phyloP scores from a whole-genome alignment of 73 alveolate species.

The Diophrys appendiculata region DNA sequence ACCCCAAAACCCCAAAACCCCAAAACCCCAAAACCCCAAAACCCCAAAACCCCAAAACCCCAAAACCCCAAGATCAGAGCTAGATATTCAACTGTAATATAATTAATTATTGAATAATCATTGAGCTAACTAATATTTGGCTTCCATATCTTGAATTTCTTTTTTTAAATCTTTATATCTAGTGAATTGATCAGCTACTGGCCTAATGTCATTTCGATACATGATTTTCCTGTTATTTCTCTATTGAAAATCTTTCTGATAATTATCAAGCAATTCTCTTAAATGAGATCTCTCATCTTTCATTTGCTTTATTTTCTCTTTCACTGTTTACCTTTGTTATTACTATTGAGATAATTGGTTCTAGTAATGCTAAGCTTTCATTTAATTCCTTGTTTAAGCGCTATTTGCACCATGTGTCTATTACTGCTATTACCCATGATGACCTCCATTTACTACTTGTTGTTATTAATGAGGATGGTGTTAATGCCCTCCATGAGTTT shows the following conservation, averaged over 20 bases:
- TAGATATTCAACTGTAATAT: background rate
- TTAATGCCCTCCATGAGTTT: no score
- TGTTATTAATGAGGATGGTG: no score
- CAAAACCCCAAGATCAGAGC: no score
- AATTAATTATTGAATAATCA: no score
- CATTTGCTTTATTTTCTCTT: background rate
- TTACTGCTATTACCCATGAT: background rate
- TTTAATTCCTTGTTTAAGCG: background rate
- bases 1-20: no score
- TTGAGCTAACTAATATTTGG: background rate
- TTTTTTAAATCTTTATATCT: constrained; percentile 65
- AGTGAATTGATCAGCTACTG: constrained; percentile 78
- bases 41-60: no score
- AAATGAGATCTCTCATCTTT: constrained; percentile 69
- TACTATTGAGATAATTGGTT: background rate
- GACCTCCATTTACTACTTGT: background rate
- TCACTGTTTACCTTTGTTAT: background rate
- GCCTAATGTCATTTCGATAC: constrained; percentile 72
- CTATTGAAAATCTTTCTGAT: constrained; percentile 71
- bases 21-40: no score
- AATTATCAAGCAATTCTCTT: constrained; percentile 66
- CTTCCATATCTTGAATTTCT: constrained; percentile 37
- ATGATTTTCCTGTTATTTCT: constrained; percentile 75
- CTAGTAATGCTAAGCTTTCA: background rate
- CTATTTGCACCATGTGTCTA: background rate